A percentile compares a stretch with the other conserved stretches of the same genome.
Conservation (phyloP, 176 grass and related monocot genomes). For the Ensete glaucum region DNA sequence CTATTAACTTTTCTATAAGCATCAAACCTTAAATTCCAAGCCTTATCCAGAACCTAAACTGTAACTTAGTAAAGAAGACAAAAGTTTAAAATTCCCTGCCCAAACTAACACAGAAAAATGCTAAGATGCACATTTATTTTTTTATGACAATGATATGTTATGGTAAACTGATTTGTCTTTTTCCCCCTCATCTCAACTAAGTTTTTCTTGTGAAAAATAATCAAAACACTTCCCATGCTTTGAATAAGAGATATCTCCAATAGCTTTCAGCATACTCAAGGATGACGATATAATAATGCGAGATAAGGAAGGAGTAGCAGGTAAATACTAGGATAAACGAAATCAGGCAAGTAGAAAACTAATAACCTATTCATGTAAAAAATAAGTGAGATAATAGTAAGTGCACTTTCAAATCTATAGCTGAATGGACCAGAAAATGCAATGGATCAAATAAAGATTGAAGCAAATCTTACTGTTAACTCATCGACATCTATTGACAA, state of each 20-base stretch:
- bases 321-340: neutral
- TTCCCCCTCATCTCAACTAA: too few relatives aligned
- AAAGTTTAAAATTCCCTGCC: neutral
- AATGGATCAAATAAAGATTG: neutral
- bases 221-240: neutral
- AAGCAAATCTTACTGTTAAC: slow-evolving; percentile 38
- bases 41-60: too few relatives aligned
- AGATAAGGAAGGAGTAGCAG: neutral
- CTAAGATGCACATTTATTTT: too few relatives aligned
- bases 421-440: neutral
- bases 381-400: neutral
- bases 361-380: too few relatives aligned
- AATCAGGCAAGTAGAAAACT: neutral
- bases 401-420: neutral
- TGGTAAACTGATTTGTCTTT: too few relatives aligned
- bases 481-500: slow-evolving; percentile 69
- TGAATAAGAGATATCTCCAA: neutral
- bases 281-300: neutral
- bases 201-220: neutral
- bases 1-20: too few relatives aligned
- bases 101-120: neutral
- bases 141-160: too few relatives aligned
- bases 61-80: too few relatives aligned
- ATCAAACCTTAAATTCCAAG: too few relatives aligned
- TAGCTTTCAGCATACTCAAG: neutral